Base-by-base conservation (phyloP, 805 yeast species). In the Diddensiella transvaalensis region DNA sequence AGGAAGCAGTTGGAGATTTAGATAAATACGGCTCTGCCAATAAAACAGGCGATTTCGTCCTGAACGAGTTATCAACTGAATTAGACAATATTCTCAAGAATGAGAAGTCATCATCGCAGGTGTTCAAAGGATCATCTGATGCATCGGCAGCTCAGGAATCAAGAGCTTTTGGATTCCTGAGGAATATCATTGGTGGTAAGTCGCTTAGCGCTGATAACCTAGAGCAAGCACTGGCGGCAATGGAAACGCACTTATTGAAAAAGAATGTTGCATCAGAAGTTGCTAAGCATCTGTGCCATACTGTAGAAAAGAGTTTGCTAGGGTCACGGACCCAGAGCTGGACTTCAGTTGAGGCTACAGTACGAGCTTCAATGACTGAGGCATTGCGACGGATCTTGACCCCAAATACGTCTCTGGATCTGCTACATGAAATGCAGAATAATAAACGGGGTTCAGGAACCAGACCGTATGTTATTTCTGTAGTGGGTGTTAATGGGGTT, bases 401-500 rank as follows among this genome's bases (percentile, higher is more conserved):
- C 0, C 98, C 99, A 13, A 87, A 89, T 52, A 87, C 93, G 1
- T 87, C 96, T 1, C 81, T 90, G 1, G 95, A 93, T 62, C 68
- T 91, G 50, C 73, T 91, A 30, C 85, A 87, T 56, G 95, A 88
- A 59, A 86, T 93, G 46, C 83, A 84, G 58, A 61, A 69, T 24
- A 69, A 70, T 40, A 68, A 67, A 33, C 22, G 32, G 3, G 40
- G 29, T 4, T 22, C 18, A 52, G 21, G 66, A 6, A 62, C 65
- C 3, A 64, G 78, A 5, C 97, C 99, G 1, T 91, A 87, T 57
- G 96, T 91, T n/a, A 87, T 91, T 48, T 89, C 97, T 0, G 91
- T 91, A 19, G 98, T 91, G 22, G 99, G 99, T 37, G 99, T 91
- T 18, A 91, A 91, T 65, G 99, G 99, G 40, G 99, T 91, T 36